Conservation (phyloP, 2,329 filamentous ascomycete species). For the Coleophoma cylindrospora region DNA sequence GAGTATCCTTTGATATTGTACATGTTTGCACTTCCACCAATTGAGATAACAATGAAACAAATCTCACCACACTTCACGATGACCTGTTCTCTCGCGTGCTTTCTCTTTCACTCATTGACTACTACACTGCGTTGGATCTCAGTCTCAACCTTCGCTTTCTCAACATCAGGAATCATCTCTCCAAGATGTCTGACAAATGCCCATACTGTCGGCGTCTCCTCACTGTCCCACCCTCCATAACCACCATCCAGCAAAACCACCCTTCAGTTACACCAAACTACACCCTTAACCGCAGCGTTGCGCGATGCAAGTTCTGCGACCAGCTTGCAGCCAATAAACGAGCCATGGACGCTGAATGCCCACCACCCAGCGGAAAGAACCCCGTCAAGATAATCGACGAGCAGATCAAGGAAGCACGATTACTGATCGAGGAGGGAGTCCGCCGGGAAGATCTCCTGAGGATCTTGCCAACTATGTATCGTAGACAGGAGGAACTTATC, state of each 20-base stretch:
- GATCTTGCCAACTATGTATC: slow-evolving; percentile 6
- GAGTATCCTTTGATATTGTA: no score
- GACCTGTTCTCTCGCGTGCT: not conserved
- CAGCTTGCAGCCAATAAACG: slow-evolving; percentile 9
- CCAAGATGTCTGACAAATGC: slow-evolving; percentile 6
- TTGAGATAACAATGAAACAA: no score
- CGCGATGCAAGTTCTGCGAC: slow-evolving; percentile 20
- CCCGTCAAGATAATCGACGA: slow-evolving; percentile 9
- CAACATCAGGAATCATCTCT: no score
- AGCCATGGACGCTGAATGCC: slow-evolving; percentile 9
- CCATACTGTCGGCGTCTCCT: slow-evolving; percentile 2
- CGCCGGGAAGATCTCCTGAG: slow-evolving; percentile 10
- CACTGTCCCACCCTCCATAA: slow-evolving; percentile 13
- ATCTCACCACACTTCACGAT: not conserved
- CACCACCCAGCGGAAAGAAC: slow-evolving; percentile 7
- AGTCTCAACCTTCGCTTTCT: no score
- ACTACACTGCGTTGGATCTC: not conserved
- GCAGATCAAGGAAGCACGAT: slow-evolving; percentile 9
- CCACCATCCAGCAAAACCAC: slow-evolving; percentile 9
- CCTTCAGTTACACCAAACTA: slow-evolving; percentile 7
- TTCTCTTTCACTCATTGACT: not conserved
- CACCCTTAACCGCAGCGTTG: slow-evolving; percentile 11
- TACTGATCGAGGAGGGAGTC: slow-evolving; percentile 11
- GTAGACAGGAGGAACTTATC: slow-evolving; percentile 5
- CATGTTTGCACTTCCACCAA: no score